Percentiles rank a stretch among this genome's conserved stretches.
Evolutionary conservation across 306 rosid species (phyloP).

Genomic region (Aeschynomene evenia): DNA sequence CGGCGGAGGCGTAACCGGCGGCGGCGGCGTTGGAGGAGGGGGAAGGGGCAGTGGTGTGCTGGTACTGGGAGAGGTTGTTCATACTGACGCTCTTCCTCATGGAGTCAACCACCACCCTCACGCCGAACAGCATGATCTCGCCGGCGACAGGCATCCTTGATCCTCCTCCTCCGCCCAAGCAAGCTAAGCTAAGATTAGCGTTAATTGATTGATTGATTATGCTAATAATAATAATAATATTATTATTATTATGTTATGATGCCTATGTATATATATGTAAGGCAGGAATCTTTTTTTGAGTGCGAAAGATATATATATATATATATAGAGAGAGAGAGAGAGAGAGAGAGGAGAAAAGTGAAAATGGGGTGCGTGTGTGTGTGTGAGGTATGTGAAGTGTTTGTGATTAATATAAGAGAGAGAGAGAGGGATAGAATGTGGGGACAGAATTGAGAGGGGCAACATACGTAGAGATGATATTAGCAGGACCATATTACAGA

Average conservation of each 20-base stretch:
- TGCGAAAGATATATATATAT: too few species aligned
- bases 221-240: too few species aligned
- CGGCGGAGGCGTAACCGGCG: conserved; percentile 73
- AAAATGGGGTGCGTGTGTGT: neutral
- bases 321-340: too few species aligned
- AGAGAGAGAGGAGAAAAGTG: neutral
- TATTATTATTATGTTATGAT: too few species aligned
- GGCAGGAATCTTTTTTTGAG: neutral
- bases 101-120: conserved; percentile 72
- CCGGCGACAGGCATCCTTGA: conserved; percentile 53
- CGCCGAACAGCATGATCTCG: conserved; percentile 81
- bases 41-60: conserved; percentile 43
- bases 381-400: too few species aligned
- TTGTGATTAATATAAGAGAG: neutral
- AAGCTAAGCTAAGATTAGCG: too few species aligned
- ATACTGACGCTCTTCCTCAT: conserved; percentile 85
- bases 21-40: conserved; percentile 29
- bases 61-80: conserved; percentile 84
- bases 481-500: neutral
- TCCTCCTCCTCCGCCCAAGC: neutral
- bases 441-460: neutral
- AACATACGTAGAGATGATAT: neutral
- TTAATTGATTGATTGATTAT: too few species aligned
- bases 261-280: neutral
- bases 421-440: neutral